Percentiles rank a stretch among this genome's conserved stretches.
Evolutionary conservation across 805 yeast genomes (phyloP).

Genomic region (Yarrowia phangngaensis): DNA sequence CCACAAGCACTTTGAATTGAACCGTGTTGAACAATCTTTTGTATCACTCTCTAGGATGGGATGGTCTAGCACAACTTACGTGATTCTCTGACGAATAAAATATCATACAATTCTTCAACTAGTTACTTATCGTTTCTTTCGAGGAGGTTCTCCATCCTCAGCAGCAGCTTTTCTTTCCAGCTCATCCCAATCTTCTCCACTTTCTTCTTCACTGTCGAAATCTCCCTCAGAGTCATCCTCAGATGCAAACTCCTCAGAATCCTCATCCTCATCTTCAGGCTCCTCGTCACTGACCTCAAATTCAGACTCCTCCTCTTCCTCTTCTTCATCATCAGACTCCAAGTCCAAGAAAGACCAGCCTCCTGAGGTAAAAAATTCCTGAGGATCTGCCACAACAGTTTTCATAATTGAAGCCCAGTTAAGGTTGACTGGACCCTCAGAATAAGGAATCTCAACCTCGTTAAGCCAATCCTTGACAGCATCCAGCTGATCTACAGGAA

Average conservation of each 20-base stretch:
- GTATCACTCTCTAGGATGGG: too few species aligned
- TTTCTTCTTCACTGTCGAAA: slow-evolving; percentile 38
- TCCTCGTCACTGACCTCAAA: slow-evolving; percentile 62
- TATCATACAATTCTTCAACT: too few species aligned
- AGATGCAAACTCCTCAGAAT: slow-evolving; percentile 42
- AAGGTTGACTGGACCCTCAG: slow-evolving; percentile 92
- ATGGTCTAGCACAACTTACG: too few species aligned
- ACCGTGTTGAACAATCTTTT: too few species aligned
- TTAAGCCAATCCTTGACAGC: slow-evolving; percentile 94
- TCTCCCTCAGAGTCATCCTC: slow-evolving; percentile 38
- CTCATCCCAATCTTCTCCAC: slow-evolving; percentile 55
- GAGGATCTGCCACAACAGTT: slow-evolving; percentile 86
- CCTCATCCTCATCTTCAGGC: slow-evolving; percentile 51
- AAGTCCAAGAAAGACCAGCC: slow-evolving; percentile 96
- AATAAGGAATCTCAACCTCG: slow-evolving; percentile 93
- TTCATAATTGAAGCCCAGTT: slow-evolving; percentile 96
- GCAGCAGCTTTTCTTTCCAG: slow-evolving; percentile 55
- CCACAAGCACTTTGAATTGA: too few species aligned
- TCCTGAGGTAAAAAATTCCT: slow-evolving; percentile 88
- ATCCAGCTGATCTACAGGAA: slow-evolving; percentile 88
- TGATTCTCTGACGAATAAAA: too few species aligned
- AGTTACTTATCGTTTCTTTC: slow-evolving; percentile 28
- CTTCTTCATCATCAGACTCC: slow-evolving; percentile 77
- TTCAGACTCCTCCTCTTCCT: slow-evolving; percentile 63
- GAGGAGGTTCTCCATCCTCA: slow-evolving; percentile 35